Evolutionary conservation across 2,329 filamentous ascomycete species (phyloP).

Genomic region (Davidsoniella eucalypti): DNA sequence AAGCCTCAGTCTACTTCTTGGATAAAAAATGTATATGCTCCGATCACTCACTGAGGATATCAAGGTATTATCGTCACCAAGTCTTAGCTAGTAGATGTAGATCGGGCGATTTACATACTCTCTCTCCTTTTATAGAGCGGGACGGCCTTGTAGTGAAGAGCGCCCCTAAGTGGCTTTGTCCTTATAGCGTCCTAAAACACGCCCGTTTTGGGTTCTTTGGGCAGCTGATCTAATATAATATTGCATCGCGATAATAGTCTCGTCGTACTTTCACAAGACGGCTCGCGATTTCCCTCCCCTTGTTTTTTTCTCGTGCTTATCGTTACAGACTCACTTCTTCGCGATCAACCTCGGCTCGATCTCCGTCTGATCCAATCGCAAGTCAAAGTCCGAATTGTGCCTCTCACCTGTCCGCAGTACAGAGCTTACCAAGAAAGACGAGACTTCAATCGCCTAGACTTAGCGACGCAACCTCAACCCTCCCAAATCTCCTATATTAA

Average conservation of each 20-base stretch:
- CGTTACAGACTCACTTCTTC: background rate
- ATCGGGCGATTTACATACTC: too few relatives aligned
- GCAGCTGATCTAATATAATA: background rate
- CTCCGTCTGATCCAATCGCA: too few relatives aligned
- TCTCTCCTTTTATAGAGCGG: too few relatives aligned
- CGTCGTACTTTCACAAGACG: background rate
- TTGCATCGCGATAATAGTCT: background rate
- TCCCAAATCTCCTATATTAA: conserved; percentile 7
- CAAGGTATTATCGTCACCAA: too few relatives aligned
- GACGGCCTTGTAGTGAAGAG: too few relatives aligned
- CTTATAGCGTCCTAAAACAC: background rate
- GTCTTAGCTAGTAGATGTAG: too few relatives aligned
- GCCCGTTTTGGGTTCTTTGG: background rate
- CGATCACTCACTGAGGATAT: too few relatives aligned
- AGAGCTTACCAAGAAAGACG: too few relatives aligned
- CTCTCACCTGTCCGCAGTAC: background rate
- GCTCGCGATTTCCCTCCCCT: background rate
- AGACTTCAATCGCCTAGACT: conserved; percentile 3
- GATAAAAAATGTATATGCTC: too few relatives aligned
- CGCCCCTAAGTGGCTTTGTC: too few relatives aligned
- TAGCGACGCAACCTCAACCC: conserved; percentile 4
- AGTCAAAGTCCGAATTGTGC: too few relatives aligned
- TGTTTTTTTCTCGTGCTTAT: background rate
- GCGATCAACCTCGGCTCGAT: background rate
- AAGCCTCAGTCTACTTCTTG: too few relatives aligned